Evolutionary conservation across 139 green algal species (phyloP).

Genomic region (Chlamydomonas eustigma): DNA sequence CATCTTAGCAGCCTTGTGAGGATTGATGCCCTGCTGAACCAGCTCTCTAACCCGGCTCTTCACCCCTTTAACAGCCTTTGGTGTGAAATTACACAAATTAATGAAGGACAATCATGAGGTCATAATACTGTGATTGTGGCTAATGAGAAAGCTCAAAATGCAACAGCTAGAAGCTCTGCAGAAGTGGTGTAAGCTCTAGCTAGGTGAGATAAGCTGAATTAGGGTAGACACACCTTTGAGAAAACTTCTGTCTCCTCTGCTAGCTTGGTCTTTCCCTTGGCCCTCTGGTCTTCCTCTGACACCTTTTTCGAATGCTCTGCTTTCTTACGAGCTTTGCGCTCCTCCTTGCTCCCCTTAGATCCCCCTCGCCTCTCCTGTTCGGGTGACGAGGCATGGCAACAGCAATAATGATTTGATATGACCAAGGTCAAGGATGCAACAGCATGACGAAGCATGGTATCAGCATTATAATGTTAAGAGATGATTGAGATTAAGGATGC

Average conservation of each 20-base stretch:
- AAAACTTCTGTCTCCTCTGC: neutral
- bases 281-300: constrained; percentile 28
- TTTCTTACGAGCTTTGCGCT: constrained; percentile 22
- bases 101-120: neutral
- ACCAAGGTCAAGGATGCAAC: no score
- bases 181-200: no score
- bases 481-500: no score
- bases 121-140: no score
- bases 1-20: constrained; percentile 51
- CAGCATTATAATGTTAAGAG: no score
- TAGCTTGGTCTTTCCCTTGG: constrained; percentile 25
- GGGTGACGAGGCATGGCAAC: no score
- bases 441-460: no score
- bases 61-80: constrained; percentile 11
- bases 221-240: constrained; percentile 1
- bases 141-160: no score
- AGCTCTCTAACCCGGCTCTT: constrained; percentile 62
- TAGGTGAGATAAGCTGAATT: no score
- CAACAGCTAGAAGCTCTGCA: neutral
- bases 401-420: no score
- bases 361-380: no score
- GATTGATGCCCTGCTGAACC: constrained; percentile 58
- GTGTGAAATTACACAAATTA: neutral
- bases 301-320: constrained; percentile 21
- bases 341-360: constrained; percentile 20